Base-by-base conservation (phyloP, 139 green algal genomes). In the Closterium sp. region DNA sequence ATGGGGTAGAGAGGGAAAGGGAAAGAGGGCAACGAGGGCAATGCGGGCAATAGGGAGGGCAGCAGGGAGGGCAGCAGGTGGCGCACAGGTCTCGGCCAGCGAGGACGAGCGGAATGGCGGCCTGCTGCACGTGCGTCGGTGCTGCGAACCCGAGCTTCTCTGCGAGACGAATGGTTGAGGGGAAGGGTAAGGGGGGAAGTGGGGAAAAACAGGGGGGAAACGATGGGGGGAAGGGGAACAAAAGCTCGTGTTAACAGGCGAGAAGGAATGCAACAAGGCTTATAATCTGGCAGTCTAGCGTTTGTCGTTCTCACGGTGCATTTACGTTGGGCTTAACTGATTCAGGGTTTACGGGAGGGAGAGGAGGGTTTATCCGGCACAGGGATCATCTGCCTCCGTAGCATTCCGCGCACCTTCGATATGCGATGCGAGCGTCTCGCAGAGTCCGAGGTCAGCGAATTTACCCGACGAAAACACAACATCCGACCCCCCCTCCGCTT, bases 121-220 rank as follows among this genome's bases (percentile, higher is more conserved):
- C 76, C 30, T 93, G 88, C 76, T 94, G 91, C 31, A 90, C 31
- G 38, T 91, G 86, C 28, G 91, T 94, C 25, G 91, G 91, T 25
- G 55, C n/a, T 25, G 64, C 32, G 35, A 94, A 93, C 2, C 91
- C 91, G 83, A 94, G 35, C 34, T 87, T 31, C 32, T 35, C 91
- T 93, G 91, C 69, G 0, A 69, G 9, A 16, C 12, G 43, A n/a
- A n/a, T n/a, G 9, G 43, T 69, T 25, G 8, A 69, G 43, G 38
- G 2, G 3, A 66, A 10, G 38, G 38, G 12, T 21, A 6, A 4
- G 38, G 38, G 3, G 38, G 38, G 43, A 16, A 12, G 43, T 12
- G 23, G 43, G 43, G 43, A 69, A 69, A 16, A 16, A 16, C 89
- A 2, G n/a, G 31, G 33, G 5, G 34, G 30, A 55, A 43, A 12